Evolutionary conservation across 2,329 filamentous ascomycete genomes (phyloP).

Genomic region (Colletotrichum shisoi): DNA sequence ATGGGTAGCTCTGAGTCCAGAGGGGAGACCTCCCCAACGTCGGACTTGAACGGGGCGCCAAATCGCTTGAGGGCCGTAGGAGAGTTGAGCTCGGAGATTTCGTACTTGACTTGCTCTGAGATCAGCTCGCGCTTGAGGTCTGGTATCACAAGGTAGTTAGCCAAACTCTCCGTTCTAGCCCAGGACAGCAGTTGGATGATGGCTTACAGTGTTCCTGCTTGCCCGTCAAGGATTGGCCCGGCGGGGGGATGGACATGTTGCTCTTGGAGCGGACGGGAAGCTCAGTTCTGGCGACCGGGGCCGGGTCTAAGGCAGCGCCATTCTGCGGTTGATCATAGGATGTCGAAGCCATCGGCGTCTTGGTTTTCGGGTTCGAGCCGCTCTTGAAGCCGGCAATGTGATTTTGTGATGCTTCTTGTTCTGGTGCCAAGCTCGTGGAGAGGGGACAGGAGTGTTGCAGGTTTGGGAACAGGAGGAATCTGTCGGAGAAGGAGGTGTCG

Average conservation of each 20-base stretch:
- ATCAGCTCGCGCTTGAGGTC: conserved; percentile 97
- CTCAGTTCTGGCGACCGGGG: conserved; percentile 24
- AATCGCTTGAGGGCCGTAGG: conserved; percentile 94
- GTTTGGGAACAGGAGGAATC: conserved; percentile 3
- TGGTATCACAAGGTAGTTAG: conserved; percentile 48
- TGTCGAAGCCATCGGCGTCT: conserved; percentile 38
- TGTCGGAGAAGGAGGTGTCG: conserved; percentile 13
- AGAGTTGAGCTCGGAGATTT: conserved; percentile 92
- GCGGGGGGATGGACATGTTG: conserved; percentile 48
- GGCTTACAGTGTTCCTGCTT: conserved; percentile 95
- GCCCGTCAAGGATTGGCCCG: conserved; percentile 73
- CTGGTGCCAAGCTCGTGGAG: conserved; percentile 23
- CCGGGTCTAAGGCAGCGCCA: conserved; percentile 38
- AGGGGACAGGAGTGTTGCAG: background rate
- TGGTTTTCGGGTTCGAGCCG: background rate
- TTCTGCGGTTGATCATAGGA: conserved; percentile 35
- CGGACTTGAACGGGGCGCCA: conserved; percentile 92
- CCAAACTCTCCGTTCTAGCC: background rate
- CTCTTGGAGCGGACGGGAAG: conserved; percentile 43
- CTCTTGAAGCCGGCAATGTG: conserved; percentile 14
- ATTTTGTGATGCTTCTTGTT: background rate
- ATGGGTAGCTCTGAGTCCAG: conserved; percentile 94
- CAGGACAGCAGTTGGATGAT: background rate
- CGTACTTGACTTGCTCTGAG: conserved; percentile 84
- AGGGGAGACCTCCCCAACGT: conserved; percentile 89